phyloP scores from a whole-genome alignment of 2,329 filamentous ascomycete genomes.

The Alternaria ethzedia region DNA sequence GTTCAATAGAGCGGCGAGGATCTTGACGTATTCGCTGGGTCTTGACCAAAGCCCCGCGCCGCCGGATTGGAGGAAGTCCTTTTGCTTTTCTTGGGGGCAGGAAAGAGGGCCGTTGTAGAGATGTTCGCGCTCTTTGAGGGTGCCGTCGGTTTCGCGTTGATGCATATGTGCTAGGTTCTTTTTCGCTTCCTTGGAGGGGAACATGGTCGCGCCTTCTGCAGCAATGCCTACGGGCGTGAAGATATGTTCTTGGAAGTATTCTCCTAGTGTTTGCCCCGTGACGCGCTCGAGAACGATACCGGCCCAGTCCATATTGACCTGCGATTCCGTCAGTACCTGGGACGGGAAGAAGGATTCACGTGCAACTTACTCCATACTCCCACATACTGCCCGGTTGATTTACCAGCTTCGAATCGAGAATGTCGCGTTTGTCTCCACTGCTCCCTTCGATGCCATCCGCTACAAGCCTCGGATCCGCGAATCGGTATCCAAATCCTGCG shows the following conservation, averaged over 20 bases:
- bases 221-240: slow-evolving; percentile 54
- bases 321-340: not conserved
- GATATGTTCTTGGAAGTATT: slow-evolving; percentile 56
- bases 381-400: slow-evolving; percentile 69
- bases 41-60: slow-evolving; percentile 67
- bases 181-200: slow-evolving; percentile 63
- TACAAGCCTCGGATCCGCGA: slow-evolving; percentile 55
- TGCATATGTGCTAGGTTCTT: slow-evolving; percentile 64
- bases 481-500: slow-evolving; percentile 57
- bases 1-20: slow-evolving; percentile 69
- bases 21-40: slow-evolving; percentile 66
- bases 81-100: slow-evolving; percentile 53
- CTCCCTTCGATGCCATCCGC: slow-evolving; percentile 47
- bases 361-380: slow-evolving; percentile 58
- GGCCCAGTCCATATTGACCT: slow-evolving; percentile 61
- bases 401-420: slow-evolving; percentile 60
- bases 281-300: slow-evolving; percentile 56
- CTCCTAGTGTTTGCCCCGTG: slow-evolving; percentile 51
- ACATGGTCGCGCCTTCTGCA: slow-evolving; percentile 59
- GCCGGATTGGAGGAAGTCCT: slow-evolving; percentile 62
- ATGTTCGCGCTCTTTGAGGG: slow-evolving; percentile 56
- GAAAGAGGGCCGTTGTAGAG: slow-evolving; percentile 56
- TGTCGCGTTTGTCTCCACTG: slow-evolving; percentile 52
- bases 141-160: slow-evolving; percentile 54
- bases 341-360: not conserved